phyloP scores from a whole-genome alignment of 176 grass and related monocot species.

The Carex cristatella region DNA sequence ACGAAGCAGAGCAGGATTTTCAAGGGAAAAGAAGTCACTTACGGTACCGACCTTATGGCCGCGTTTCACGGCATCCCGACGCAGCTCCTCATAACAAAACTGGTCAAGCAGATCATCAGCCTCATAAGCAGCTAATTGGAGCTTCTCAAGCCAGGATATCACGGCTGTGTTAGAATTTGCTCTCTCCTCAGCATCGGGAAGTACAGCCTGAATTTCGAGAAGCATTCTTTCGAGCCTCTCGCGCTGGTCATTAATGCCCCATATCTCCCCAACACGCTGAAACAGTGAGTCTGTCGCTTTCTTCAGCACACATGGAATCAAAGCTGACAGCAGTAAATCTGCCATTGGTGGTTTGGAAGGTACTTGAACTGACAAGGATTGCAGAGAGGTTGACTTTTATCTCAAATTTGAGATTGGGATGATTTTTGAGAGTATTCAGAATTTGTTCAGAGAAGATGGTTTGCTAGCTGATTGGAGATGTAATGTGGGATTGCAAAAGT shows the following conservation, averaged over 20 bases:
- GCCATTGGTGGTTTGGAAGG: background rate
- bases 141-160: slow-evolving; percentile 6
- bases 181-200: slow-evolving; percentile 3
- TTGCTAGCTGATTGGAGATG: too few relatives aligned
- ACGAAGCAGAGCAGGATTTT: slow-evolving; percentile 8
- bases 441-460: too few relatives aligned
- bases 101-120: slow-evolving; percentile 43
- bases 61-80: slow-evolving; percentile 2
- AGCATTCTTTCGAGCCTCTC: background rate
- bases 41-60: background rate
- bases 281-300: background rate
- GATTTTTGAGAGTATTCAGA: too few relatives aligned
- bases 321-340: background rate
- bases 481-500: too few relatives aligned
- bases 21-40: background rate
- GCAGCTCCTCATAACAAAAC: slow-evolving; percentile 29
- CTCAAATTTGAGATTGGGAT: too few relatives aligned
- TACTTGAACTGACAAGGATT: background rate
- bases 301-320: background rate
- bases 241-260: slow-evolving; percentile 5
- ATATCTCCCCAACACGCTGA: background rate
- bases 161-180: background rate
- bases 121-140: slow-evolving; percentile 24
- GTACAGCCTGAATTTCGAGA: background rate
- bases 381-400: too few relatives aligned